A percentile compares a stretch with the other conserved stretches of the same genome.
These are phyloP conservation scores for Carex pumila DNA, from an alignment of 176 grass and related monocot genomes.

Conservation along the genomic window DNA sequence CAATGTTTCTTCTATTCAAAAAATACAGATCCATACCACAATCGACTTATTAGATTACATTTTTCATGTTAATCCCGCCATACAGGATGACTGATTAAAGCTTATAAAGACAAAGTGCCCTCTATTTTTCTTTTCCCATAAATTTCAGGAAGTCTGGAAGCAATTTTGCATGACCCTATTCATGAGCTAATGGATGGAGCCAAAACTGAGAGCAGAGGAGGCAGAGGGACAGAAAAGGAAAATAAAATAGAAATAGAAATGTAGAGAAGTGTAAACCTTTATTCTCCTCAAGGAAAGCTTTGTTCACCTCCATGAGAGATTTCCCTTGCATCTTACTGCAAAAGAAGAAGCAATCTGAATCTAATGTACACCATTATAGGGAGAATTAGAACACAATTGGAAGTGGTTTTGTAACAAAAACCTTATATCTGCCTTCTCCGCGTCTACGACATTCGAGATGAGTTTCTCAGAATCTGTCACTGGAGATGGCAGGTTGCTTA, in stretches of 20 bases:
- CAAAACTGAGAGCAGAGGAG: not conserved
- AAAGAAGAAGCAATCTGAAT: conserved; percentile 17
- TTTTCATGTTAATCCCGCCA: not conserved
- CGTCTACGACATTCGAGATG: conserved; percentile 79
- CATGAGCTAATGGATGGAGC: not conserved
- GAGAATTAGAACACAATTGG: not conserved
- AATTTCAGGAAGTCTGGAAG: not conserved
- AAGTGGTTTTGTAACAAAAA: conserved; percentile 19
- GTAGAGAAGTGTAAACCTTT: conserved; percentile 38
- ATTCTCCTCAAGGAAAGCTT: conserved; percentile 72
- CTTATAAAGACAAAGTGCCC: not conserved
- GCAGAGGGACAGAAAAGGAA: not conserved
- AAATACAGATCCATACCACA: not conserved
- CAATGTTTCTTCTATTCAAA: not conserved
- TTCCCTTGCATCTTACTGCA: conserved; percentile 80
- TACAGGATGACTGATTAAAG: not conserved
- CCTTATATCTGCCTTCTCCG: conserved; percentile 79
- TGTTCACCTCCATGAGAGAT: conserved; percentile 77
- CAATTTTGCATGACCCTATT: not conserved
- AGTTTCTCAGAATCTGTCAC: conserved; percentile 80
- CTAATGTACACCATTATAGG: not conserved
- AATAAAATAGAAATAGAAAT: not conserved
- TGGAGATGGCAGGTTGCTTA: conserved; percentile 60
- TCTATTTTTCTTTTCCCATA: not conserved
- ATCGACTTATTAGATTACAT: not conserved